Evolutionary conservation across 306 rosid genomes (phyloP), one percentile per base, ranked within the genome.

Genomic region (Cucurbita ficifolia): DNA sequence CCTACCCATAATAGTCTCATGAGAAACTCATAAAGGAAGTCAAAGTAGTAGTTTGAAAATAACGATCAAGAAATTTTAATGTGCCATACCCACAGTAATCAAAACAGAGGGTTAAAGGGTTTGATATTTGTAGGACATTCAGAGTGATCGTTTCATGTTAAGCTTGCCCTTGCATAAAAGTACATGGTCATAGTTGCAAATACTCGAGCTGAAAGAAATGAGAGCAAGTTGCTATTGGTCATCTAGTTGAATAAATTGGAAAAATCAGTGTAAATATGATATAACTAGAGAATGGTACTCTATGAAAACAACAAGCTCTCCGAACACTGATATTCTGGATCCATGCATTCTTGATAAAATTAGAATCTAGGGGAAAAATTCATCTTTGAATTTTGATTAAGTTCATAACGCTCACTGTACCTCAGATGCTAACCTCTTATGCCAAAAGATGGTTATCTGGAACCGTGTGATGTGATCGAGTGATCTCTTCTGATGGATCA

Each of bases 401-500:
- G 16, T 43, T 43, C 52, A 9, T 64, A 64, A n/a, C 9, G 29
- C 49, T 62, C 49, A 39, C 70, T 43, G 53, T 67, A 74, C 77
- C 80, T 81, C 60, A 24, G 18, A 24, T 35, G 50, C 33, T 29
- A 29, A 2, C 52, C 70, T 49, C 24, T 63, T 64, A 5, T 39
- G 74, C 76, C 53, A 59, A 57, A 42, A n/a, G 46, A 18, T 57
- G 22, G 45, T 29, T 19, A 38, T 60, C 49, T 35, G 18, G 39
- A 14, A 57, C 10, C 5, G 51, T 7, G 17, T 24, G 38, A 70
- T 3, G 64, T 43, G 40, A 64, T 24, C 39, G 40, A 65, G 17
- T 10, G 35, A 19, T 43, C 51, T 43, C 58, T 75, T 77, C 73
- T 46, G 74, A 58, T 48, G 75, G 76, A 70, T 70, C 67, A 77